Percentiles rank a stretch among this genome's conserved stretches.
These are phyloP conservation scores for Penstemon davidsonii DNA, from an alignment of 257 asterid genomes.

Conservation along the genomic window DNA sequence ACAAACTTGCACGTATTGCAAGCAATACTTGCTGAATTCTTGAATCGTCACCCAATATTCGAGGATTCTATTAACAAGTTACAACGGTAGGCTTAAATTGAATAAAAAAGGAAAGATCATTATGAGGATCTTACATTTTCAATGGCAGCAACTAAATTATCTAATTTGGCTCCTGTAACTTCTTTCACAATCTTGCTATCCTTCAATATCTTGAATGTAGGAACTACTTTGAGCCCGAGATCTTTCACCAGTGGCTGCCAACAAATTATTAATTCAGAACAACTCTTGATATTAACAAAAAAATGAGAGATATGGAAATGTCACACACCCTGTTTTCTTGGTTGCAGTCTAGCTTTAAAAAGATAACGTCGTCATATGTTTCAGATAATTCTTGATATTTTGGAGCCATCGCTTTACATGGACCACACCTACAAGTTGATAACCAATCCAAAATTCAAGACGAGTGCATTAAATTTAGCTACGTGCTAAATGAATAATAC, in stretches of 20 bases:
- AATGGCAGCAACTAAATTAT: slow-evolving; percentile 65
- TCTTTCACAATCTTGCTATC: slow-evolving; percentile 64
- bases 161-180: slow-evolving; percentile 81
- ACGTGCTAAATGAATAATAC: not conserved
- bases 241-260: slow-evolving; percentile 81
- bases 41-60: too few relatives aligned
- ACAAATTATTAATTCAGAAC: slow-evolving; percentile 16
- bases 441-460: not conserved
- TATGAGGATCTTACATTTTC: slow-evolving; percentile 51
- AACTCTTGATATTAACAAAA: not conserved
- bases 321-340: slow-evolving; percentile 68
- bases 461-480: not conserved
- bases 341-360: slow-evolving; percentile 96
- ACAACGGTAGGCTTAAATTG: slow-evolving; percentile 18
- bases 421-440: slow-evolving; percentile 81
- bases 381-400: slow-evolving; percentile 58
- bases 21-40: too few relatives aligned
- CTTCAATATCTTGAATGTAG: slow-evolving; percentile 87
- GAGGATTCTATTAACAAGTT: slow-evolving; percentile 41
- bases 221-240: slow-evolving; percentile 88
- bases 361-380: slow-evolving; percentile 66
- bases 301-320: not conserved
- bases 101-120: slow-evolving; percentile 7
- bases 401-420: slow-evolving; percentile 89
- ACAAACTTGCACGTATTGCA: too few relatives aligned